Evolutionary conservation across 371 early-diverging fungal genomes (phyloP).

Genomic region (Apophysomyces variabilis): DNA sequence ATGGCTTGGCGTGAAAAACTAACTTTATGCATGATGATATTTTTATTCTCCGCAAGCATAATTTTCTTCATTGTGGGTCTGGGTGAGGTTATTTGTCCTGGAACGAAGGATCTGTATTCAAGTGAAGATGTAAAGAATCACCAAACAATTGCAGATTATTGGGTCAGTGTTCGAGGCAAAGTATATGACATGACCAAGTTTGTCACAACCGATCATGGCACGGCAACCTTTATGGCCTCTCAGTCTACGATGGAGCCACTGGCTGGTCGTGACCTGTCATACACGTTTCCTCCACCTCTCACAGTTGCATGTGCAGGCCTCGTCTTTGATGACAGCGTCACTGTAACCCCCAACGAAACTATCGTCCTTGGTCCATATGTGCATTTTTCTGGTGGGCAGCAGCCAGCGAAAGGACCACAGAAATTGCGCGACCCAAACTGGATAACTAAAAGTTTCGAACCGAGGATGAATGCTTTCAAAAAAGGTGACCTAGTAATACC

Average conservation of each 20-base stretch:
- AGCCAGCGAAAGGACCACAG: constrained; percentile 27
- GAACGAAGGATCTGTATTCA: constrained; percentile 50
- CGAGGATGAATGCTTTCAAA: constrained; percentile 35
- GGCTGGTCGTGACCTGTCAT: constrained; percentile 63
- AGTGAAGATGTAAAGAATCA: constrained; percentile 53
- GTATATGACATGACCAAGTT: constrained; percentile 81
- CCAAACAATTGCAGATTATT: constrained; percentile 54
- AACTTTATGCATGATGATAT: constrained; percentile 77
- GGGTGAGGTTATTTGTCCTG: constrained; percentile 60
- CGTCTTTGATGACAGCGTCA: constrained; percentile 39
- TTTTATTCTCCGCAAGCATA: constrained; percentile 52
- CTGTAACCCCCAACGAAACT: constrained; percentile 47
- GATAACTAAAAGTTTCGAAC: constrained; percentile 33
- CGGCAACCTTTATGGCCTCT: constrained; percentile 42
- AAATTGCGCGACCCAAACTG: constrained; percentile 45
- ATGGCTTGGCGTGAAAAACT: constrained; percentile 96
- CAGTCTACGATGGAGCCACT: constrained; percentile 53
- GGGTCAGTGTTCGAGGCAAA: constrained; percentile 70
- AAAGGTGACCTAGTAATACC: constrained; percentile 34
- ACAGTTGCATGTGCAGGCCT: constrained; percentile 59
- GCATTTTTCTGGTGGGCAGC: constrained; percentile 30
- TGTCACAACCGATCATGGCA: constrained; percentile 62
- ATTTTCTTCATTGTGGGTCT: constrained; percentile 67
- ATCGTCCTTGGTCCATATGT: constrained; percentile 42
- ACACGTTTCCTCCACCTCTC: constrained; percentile 61